These are phyloP conservation scores for Saturnispora besseyi DNA, from an alignment of 805 yeast species.

Conservation along the genomic window DNA sequence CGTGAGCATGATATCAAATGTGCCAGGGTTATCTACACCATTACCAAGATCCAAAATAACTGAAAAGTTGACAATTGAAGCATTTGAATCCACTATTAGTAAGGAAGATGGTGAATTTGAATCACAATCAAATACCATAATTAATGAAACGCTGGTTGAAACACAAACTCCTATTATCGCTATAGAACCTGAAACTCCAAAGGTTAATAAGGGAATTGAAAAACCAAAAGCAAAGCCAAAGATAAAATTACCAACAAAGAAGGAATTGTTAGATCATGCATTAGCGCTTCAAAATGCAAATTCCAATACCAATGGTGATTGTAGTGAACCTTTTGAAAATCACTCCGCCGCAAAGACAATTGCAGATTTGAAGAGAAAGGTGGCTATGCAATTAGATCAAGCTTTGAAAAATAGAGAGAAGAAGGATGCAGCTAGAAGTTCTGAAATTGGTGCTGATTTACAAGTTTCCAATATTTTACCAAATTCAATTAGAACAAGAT, in stretches of 20 bases:
- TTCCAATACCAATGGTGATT: not conserved
- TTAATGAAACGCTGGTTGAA: not conserved
- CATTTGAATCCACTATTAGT: not conserved
- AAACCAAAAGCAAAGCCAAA: slow-evolving; percentile 1
- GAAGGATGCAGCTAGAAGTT: not conserved
- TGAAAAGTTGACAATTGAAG: not conserved
- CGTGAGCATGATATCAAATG: slow-evolving; percentile 4
- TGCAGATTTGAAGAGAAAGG: slow-evolving; percentile 1
- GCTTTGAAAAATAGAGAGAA: not conserved
- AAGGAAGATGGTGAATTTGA: not conserved
- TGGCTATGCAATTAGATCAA: not conserved
- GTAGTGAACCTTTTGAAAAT: not conserved
- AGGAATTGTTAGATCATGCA: slow-evolving; percentile 1
- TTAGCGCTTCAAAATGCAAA: not conserved
- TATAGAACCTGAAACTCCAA: slow-evolving; percentile 2
- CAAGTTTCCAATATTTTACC: slow-evolving; percentile 18
- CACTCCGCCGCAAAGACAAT: not conserved
- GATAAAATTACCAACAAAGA: slow-evolving; percentile 5
- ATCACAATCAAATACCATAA: not conserved
- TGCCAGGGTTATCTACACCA: slow-evolving; percentile 5
- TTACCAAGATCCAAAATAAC: slow-evolving; percentile 1
- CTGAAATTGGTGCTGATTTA: slow-evolving; percentile 17
- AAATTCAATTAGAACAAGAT: not conserved
- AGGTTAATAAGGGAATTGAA: not conserved
- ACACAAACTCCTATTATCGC: not conserved